Percentiles rank a stretch among this genome's conserved stretches.
phyloP scores from a whole-genome alignment of 768 basidiomycete genomes.

The Boletus rubroflammeus region DNA sequence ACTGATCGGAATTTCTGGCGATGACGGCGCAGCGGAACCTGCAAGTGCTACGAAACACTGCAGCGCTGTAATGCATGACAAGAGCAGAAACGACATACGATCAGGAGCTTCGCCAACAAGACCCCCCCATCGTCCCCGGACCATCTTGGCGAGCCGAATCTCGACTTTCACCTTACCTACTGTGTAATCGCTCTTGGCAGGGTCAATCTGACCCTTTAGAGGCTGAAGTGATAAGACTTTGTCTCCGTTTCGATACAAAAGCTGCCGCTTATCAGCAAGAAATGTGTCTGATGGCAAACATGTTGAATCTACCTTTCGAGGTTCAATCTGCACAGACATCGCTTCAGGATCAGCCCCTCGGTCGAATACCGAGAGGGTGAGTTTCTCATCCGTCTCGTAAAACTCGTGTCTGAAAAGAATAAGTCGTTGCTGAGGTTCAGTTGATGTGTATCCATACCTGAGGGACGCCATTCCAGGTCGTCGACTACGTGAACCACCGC shows the following conservation, averaged over 20 bases:
- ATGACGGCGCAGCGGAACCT: constrained; percentile 31
- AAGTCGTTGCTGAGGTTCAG: background rate
- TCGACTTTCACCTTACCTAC: constrained; percentile 90
- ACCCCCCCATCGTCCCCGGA: constrained; percentile 65
- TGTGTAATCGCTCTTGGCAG: constrained; percentile 55
- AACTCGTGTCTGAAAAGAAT: constrained; percentile 64
- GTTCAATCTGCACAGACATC: constrained; percentile 60
- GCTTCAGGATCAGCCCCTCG: constrained; percentile 64
- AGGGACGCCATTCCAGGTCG: constrained; percentile 22
- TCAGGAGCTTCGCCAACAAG: constrained; percentile 75
- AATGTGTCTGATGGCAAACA: background rate
- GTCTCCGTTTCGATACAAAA: constrained; percentile 60
- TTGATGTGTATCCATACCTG: constrained; percentile 19
- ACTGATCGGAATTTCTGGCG: constrained; percentile 33
- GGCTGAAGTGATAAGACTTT: constrained; percentile 72
- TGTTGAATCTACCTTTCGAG: constrained; percentile 49
- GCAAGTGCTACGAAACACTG: constrained; percentile 13
- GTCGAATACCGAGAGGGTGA: constrained; percentile 77
- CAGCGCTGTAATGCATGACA: background rate
- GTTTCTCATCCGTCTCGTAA: constrained; percentile 78
- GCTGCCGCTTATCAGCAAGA: constrained; percentile 10
- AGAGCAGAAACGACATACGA: constrained; percentile 44
- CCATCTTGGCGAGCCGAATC: constrained; percentile 68
- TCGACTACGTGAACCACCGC: background rate
- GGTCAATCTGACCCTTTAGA: constrained; percentile 76